These are phyloP conservation scores for Babesia ovis DNA, from an alignment of 169 alveolate genomes.

Conservation along the genomic window DNA sequence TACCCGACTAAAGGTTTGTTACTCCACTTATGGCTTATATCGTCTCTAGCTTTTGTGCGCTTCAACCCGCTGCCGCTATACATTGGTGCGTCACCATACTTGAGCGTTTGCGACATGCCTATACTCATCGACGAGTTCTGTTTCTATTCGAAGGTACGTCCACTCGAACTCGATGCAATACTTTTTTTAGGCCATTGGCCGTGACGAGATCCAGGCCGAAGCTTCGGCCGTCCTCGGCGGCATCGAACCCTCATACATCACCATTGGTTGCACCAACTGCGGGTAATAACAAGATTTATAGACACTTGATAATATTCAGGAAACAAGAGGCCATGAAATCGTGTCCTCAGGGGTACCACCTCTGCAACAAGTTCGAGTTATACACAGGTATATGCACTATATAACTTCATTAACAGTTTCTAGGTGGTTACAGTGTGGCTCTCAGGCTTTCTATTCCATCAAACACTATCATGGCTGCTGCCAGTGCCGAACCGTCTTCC, in stretches of 20 bases:
- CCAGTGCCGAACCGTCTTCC: slow-evolving; percentile 66
- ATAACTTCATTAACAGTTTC: not conserved
- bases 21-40: not conserved
- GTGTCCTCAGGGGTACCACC: slow-evolving; percentile 86
- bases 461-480: slow-evolving; percentile 62
- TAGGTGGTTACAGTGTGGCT: slow-evolving; percentile 67
- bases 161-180: slow-evolving; percentile 1
- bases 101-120: slow-evolving; percentile 82
- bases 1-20: slow-evolving; percentile 44
- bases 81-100: slow-evolving; percentile 84
- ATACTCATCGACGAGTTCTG: slow-evolving; percentile 82
- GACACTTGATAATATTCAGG: slow-evolving; percentile 22
- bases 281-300: slow-evolving; percentile 49
- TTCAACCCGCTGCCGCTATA: slow-evolving; percentile 79
- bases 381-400: slow-evolving; percentile 68
- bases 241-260: slow-evolving; percentile 82
- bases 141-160: slow-evolving; percentile 64
- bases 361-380: slow-evolving; percentile 80
- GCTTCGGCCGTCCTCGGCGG: slow-evolving; percentile 79
- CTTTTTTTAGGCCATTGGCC: slow-evolving; percentile 58
- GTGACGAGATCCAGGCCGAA: slow-evolving; percentile 68
- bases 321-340: slow-evolving; percentile 78
- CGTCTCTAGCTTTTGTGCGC: slow-evolving; percentile 36
- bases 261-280: slow-evolving; percentile 86
- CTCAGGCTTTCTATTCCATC: slow-evolving; percentile 49